A percentile compares a stretch with the other conserved stretches of the same genome.
phyloP scores from a whole-genome alignment of 148 eudicot species.

The Rhododendron ferrugineum region DNA sequence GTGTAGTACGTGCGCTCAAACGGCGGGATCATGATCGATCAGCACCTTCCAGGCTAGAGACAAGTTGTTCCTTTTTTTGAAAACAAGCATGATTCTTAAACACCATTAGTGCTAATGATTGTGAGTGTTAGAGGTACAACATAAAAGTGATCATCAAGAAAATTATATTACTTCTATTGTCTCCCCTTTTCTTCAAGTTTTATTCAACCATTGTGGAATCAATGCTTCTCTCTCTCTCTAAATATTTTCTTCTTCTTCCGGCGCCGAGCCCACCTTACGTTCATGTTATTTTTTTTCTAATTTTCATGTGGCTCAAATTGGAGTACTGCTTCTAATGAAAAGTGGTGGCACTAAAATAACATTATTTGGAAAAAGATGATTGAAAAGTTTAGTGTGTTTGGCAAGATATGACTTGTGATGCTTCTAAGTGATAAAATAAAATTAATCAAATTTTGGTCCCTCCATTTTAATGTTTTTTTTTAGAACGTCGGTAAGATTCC shows the following conservation, averaged over 20 bases:
- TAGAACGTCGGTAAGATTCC: neutral
- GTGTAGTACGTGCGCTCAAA: neutral
- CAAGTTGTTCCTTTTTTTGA: neutral
- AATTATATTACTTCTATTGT: neutral
- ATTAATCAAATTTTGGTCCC: neutral
- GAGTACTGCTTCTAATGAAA: neutral
- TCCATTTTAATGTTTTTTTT: neutral
- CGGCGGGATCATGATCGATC: too few relatives aligned
- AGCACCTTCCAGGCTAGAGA: neutral
- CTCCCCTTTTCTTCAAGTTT: neutral
- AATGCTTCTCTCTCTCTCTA: neutral
- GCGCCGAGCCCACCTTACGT: conserved; percentile 1
- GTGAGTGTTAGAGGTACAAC: neutral
- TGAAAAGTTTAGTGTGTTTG: neutral
- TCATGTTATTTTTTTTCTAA: neutral
- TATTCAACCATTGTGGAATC: neutral
- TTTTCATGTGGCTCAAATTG: neutral
- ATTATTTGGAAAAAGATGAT: neutral
- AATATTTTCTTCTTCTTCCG: neutral
- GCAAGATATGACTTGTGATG: conserved; percentile 6
- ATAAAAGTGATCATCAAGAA: neutral
- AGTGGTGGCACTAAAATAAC: neutral
- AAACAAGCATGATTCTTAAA: neutral
- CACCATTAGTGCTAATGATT: neutral
- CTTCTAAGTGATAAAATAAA: neutral